Base-by-base conservation (phyloP, 495 filamentous ascomycete species). In the Jackrogersella minutella region DNA sequence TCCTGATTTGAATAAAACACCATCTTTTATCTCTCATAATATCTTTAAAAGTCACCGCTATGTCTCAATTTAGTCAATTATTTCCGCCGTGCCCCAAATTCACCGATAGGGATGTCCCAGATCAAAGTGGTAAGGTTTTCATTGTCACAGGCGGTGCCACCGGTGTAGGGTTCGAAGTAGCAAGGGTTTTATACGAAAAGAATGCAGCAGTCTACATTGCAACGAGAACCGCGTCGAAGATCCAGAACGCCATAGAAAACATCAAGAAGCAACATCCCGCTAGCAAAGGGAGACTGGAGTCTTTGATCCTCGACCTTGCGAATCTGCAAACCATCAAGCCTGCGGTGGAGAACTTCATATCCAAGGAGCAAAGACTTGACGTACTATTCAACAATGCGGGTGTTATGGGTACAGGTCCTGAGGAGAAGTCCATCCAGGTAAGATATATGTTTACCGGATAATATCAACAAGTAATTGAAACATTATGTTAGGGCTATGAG, bases 161-260 rank as follows among this genome's bases (percentile, higher is more conserved):
- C 7, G 80, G 80, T 30, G 70, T 82, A 58, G 82, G 84, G 30
- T 68, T 75, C 37, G 77, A 82, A 62, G 74, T 85, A 13, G 70
- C 74, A 40, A 73, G 58, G 47, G 75, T 81, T 16, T 76, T 83
- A 16, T 81, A 79, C 51, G 22, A 67, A 19, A 73, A 73, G 24
- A 77, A 78, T 31, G 80, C 76, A 19, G 82, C 76, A n/a, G 76
- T 86, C 55, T 86, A 85, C 71, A 74, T 86, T 24, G 81, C 81
- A 17, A 71, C 76, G 17, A 80, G 84, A 30, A 75, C 73, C 6
- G 58, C 68, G 37, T 56, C 53, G 6, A 73, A 64, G 14, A 72
- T 72, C 21, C 55, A 57, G 11, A 33, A 22, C 5, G 73, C 67
- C 1, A 69, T 71, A 30, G 22, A 40, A 43, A 39, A n/a, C 10